Percentiles rank a stretch among this genome's conserved stretches.
Conservation (phyloP, 2,329 filamentous ascomycete species). For the Paraphoma chrysanthemicola region DNA sequence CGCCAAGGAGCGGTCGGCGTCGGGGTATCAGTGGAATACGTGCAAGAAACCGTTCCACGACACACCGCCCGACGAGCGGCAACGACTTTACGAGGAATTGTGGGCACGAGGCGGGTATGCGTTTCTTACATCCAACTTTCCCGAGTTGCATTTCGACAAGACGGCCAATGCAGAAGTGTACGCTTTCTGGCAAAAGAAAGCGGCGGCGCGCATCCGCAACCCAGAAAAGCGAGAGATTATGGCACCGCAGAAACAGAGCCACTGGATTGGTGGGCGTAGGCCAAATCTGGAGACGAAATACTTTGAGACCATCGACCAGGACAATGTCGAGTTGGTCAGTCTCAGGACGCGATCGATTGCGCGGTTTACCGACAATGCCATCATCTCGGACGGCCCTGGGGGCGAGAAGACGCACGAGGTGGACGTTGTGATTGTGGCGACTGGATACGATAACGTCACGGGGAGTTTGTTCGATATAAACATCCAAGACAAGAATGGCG, state of each 20-base stretch:
- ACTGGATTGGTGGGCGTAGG: constrained; percentile 37
- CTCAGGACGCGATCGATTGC: background rate
- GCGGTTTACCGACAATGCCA: background rate
- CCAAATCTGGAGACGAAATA: constrained; percentile 46
- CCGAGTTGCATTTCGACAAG: constrained; percentile 16
- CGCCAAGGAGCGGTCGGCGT: background rate
- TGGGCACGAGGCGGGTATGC: background rate
- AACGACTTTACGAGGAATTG: background rate
- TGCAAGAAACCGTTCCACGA: background rate
- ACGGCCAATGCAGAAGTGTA: constrained; percentile 49
- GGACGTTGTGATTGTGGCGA: background rate
- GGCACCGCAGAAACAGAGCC: constrained; percentile 46
- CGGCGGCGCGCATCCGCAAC: constrained; percentile 44
- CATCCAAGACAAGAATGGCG: background rate
- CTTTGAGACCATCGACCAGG: background rate
- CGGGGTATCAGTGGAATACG: background rate
- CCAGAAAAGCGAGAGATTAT: constrained; percentile 48
- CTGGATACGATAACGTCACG: background rate
- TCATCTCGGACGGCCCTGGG: background rate
- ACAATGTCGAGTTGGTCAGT: background rate
- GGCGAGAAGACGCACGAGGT: background rate
- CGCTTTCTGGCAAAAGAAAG: constrained; percentile 51
- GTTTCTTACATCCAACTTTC: background rate
- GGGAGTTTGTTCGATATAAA: background rate
- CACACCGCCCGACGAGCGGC: background rate